Conservation (phyloP, 225 moss, liverwort and hornwort genomes). For the Straminergon stramineum region DNA sequence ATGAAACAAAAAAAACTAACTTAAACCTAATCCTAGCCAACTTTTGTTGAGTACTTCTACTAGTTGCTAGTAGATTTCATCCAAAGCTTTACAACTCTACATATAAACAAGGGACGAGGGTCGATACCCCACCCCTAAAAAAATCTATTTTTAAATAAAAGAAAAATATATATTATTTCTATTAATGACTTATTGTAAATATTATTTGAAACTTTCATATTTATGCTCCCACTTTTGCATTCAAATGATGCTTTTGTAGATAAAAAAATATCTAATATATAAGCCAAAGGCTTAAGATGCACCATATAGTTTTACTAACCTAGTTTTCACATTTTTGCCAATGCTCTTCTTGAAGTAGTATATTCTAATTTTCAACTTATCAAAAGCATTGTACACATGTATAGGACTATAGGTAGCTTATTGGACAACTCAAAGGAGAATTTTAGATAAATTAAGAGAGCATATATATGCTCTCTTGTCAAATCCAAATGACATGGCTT, state of each 20-base stretch:
- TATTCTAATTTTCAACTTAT: no score
- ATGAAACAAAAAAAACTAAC: no score
- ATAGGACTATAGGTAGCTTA: no score
- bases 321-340: background rate
- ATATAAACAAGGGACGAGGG: no score
- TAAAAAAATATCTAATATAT: background rate
- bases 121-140: background rate
- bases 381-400: no score
- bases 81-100: no score
- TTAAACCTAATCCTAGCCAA: no score
- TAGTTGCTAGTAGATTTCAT: background rate
- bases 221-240: background rate
- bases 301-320: accelerated
- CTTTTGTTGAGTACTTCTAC: background rate
- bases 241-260: background rate
- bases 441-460: no score
- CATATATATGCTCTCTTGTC: no score
- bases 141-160: background rate
- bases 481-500: no score
- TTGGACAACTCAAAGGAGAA: no score
- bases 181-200: background rate
- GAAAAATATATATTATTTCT: background rate
- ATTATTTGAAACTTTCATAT: background rate
- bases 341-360: no score
- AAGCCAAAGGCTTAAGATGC: background rate